Evolutionary conservation across 331 rosid species (phyloP), one percentile per base, ranked within the genome.

Genomic region (Malus hybrid): DNA sequence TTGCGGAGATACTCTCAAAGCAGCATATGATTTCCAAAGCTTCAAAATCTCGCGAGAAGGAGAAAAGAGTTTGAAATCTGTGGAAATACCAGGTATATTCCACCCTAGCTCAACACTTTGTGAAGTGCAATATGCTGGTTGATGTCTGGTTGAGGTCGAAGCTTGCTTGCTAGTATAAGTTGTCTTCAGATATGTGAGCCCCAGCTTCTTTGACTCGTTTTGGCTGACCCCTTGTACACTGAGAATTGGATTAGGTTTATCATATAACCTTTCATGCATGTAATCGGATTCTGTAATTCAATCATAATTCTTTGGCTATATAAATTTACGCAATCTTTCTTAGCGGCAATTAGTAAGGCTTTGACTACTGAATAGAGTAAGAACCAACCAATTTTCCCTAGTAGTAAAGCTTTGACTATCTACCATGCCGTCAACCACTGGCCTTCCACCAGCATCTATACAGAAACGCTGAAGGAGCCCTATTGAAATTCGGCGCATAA

Each of bases 361-460:
- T 42, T 42, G 48, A 42, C 48, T 42, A 0, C 48, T 10, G 48
- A 3, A 42, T 42, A 42, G 48, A 10, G 48, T 42, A 3, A 42
- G 48, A 42, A 42, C 48, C 0, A 42, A 42, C 4, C 14, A 3
- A 10, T 42, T 42, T 42, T 42, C 48, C 14, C 0, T 10, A 10
- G 48, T 10, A 42, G 48, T 42, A 42, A 42, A 42, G 48, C 48
- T 42, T 42, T 10, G 4, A 42, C 48, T 81, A 46, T 84, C 81
- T 76, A 85, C 89, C 19, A 91, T 83, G 61, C 86, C 89, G 72
- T 91, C 87, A 10, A 89, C 80, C 16, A 90, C 93, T 5, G 89
- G 70, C 65, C 86, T 90, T n/a, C 96, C 96, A 32, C 98, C 98
- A 1, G 93, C 96, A 68, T 91, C 93, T 68, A 85, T 83, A 70